Percentiles rank a stretch among this genome's conserved stretches.
Conservation (phyloP, 306 rosid species). For the Glycine tomentella region DNA sequence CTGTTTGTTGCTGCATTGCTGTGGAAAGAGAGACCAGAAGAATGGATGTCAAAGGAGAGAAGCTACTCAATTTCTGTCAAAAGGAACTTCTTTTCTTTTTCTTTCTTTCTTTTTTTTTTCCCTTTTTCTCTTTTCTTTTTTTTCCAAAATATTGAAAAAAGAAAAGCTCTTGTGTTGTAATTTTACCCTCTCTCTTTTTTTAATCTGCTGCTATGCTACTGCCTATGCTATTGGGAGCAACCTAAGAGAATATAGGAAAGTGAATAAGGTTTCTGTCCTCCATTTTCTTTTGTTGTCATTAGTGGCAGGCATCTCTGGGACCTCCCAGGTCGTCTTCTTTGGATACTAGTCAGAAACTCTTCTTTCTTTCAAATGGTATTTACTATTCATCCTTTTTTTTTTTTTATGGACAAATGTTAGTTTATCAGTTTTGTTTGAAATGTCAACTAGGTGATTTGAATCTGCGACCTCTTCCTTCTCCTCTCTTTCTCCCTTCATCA, state of each 20-base stretch:
- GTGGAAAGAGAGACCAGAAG: slow-evolving; percentile 44
- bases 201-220: slow-evolving; percentile 44
- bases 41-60: slow-evolving; percentile 52
- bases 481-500: too few relatives aligned
- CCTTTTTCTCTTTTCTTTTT: not conserved
- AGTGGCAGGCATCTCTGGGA: slow-evolving; percentile 42
- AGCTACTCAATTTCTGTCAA: slow-evolving; percentile 49
- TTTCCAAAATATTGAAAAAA: slow-evolving; percentile 22
- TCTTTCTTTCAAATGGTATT: not conserved
- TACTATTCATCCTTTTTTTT: too few relatives aligned
- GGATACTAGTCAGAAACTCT: slow-evolving; percentile 36
- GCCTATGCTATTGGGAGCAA: slow-evolving; percentile 72
- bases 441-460: too few relatives aligned
- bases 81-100: slow-evolving; percentile 24
- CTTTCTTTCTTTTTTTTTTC: not conserved
- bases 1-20: slow-evolving; percentile 51
- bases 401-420: too few relatives aligned
- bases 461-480: too few relatives aligned
- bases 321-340: slow-evolving; percentile 39
- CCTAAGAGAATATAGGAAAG: slow-evolving; percentile 51
- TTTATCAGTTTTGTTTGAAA: too few relatives aligned
- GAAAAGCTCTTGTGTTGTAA: slow-evolving; percentile 34
- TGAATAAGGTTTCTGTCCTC: slow-evolving; percentile 44
- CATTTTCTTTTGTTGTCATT: slow-evolving; percentile 45
- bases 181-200: slow-evolving; percentile 15